These are phyloP conservation scores for Fagopyrum esculentum DNA, from an alignment of 148 eudicot species.

Conservation along the genomic window DNA sequence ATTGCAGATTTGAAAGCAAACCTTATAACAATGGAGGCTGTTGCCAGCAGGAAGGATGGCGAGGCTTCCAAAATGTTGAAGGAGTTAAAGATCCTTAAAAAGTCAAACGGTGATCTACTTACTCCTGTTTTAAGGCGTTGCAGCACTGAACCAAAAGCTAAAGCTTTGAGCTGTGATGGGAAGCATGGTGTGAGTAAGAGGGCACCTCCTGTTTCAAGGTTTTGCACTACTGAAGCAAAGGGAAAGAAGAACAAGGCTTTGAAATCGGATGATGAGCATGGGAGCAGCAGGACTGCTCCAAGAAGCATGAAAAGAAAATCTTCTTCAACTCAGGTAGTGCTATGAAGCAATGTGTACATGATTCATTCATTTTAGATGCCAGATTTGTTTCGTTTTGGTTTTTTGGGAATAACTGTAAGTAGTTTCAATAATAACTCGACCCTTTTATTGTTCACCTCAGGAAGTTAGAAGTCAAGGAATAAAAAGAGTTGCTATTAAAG, in stretches of 20 bases:
- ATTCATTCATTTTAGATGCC: not conserved
- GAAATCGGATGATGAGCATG: not conserved
- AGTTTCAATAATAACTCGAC: not conserved
- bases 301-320: constrained; percentile 23
- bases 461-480: constrained; percentile 16
- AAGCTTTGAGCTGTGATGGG: not conserved
- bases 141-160: constrained; percentile 13
- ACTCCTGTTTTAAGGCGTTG: constrained; percentile 40
- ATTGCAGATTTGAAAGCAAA: constrained; percentile 28
- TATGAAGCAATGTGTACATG: not conserved
- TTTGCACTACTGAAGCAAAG: constrained; percentile 1
- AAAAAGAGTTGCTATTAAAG: constrained; percentile 16
- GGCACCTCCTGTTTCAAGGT: not conserved
- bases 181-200: not conserved
- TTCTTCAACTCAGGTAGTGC: constrained; percentile 16
- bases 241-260: not conserved
- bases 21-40: constrained; percentile 32
- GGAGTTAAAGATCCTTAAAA: constrained; percentile 35
- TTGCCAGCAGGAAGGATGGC: constrained; percentile 28
- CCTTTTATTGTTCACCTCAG: not conserved
- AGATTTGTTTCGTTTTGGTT: not conserved
- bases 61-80: constrained; percentile 20
- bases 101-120: constrained; percentile 19
- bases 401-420: not conserved
- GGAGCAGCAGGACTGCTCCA: constrained; percentile 4